A percentile compares a stretch with the other conserved stretches of the same genome.
Conservation (phyloP, 148 eudicot species). For the Vaccinium corymbosum region DNA sequence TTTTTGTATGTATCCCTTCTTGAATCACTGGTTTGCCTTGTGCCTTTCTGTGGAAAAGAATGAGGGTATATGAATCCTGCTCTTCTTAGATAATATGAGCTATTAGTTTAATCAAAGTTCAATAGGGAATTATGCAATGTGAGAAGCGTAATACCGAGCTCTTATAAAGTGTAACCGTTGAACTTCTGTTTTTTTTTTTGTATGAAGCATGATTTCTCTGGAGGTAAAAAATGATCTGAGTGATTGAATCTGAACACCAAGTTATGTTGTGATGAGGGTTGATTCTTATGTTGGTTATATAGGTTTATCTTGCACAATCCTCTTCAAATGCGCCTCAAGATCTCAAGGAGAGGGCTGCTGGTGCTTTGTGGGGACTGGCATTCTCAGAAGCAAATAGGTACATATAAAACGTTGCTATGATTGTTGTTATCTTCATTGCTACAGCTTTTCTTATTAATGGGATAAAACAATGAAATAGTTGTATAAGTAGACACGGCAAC, state of each 20-base stretch:
- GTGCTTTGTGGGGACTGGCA: conserved; percentile 94
- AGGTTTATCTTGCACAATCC: conserved; percentile 90
- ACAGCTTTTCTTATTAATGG: neutral
- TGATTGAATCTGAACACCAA: neutral
- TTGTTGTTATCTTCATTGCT: neutral
- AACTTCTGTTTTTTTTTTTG: neutral
- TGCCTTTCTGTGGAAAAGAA: neutral
- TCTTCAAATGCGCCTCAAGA: conserved; percentile 81
- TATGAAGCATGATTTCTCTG: neutral
- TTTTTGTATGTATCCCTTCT: too few species aligned
- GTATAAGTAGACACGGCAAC: neutral
- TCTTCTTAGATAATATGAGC: neutral
- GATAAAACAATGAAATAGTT: neutral
- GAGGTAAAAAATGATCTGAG: neutral
- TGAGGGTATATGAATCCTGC: neutral
- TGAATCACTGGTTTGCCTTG: neutral
- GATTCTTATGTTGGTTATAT: conserved; percentile 21
- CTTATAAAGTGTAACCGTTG: neutral
- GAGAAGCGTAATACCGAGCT: neutral
- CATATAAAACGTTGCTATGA: neutral
- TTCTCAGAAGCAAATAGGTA: conserved; percentile 92
- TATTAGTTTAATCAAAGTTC: neutral
- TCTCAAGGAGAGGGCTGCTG: conserved; percentile 99
- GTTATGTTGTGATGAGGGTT: neutral
- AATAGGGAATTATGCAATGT: neutral